Base-by-base conservation (phyloP, 1,284 basidiomycete species). In the Agaricales sp. region DNA sequence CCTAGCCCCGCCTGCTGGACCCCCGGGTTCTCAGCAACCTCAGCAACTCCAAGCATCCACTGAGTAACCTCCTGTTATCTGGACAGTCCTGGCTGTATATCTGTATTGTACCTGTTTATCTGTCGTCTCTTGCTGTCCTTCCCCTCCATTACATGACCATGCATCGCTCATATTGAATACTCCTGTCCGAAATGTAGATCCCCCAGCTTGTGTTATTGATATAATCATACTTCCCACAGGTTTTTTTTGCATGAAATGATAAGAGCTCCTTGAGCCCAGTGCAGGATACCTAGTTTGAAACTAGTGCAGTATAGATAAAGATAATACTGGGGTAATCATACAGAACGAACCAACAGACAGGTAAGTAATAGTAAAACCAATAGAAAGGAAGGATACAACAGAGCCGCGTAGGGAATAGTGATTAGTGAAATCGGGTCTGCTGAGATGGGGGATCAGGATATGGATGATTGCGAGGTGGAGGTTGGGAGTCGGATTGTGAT, bases 401-500 rank as follows among this genome's bases (percentile, higher is more conserved):
- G n/a, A n/a, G n/a, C n/a, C n/a, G n/a, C n/a, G n/a, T n/a, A n/a
- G n/a, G 30, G n/a, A 35, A 35, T 8, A n/a, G 30, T 35, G 8
- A 35, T 35, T n/a, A n/a, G 11, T 8, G 30, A 8, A 8, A 35
- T 11, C 30, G 8, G 30, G 30, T 11, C n/a, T 35, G 30, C 11
- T 35, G n/a, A 35, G 30, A 35, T 35, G 30, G 30, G n/a, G n/a
- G n/a, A n/a, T n/a, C n/a, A n/a, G n/a, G n/a, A n/a, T n/a, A n/a
- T n/a, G n/a, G n/a, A n/a, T n/a, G n/a, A 11, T n/a, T n/a, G 30
- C 30, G 8, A 11, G 30, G 30, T 35, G 30, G 30, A 11, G 30
- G n/a, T 18, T 45, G 39, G 23, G 8, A 49, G 53, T 19, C 61
- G 52, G 25, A 48, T 21, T 2, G 59, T 47, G 47, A 53, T 52